Base-by-base conservation (phyloP, 176 grass and related monocot species). In the Triticum urartu region DNA sequence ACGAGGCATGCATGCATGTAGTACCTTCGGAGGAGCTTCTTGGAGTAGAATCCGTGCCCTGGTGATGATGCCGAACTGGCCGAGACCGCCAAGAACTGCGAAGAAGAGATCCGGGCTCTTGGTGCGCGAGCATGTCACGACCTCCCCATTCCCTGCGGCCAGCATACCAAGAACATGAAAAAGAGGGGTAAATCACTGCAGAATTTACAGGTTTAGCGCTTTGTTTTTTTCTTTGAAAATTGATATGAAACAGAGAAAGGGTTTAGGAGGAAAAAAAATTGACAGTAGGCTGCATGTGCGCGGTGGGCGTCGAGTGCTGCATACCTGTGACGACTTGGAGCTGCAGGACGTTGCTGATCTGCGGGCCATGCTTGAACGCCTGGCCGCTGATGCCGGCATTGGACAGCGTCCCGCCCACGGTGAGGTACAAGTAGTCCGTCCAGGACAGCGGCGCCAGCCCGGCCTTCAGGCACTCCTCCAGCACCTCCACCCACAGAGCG, bases 371-470 rank as follows among this genome's bases (percentile, higher is more conserved):
- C 85, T 97, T 95, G 91, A 97, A 97, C 66, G 95, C 82, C 90
- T 97, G 95, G 54, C 95, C 95, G 70, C 95, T 95, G 78, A 97
- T 95, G 73, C 95, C 95, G 32, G 71, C 95, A 76, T 97, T 97
- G 63, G 95, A 97, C 36, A 97, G 91, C 68, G 95, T 97, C 80
- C 95, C 95, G 83, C 95, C 95, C 50, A 97, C 84, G 52, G 92
- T 97, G 65, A 97, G 91, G 82, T 95, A 88, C 70, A 97, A 36
- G 89, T 97, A 97, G 77, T 97, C 92, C 24, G 95, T 97, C 92
- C 90, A 97, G 24, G 95, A 97, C 72, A 47, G 85, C 81, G 95
- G 95, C 63, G 95, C 91, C 47, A 97, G 65, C 10, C 95, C 91
- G 50, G 80, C 48, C 64, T 68, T 84, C 64, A 97, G 87, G 79